phyloP scores from a whole-genome alignment of 2,329 filamentous ascomycete genomes.

The Microsporum audouinii region DNA sequence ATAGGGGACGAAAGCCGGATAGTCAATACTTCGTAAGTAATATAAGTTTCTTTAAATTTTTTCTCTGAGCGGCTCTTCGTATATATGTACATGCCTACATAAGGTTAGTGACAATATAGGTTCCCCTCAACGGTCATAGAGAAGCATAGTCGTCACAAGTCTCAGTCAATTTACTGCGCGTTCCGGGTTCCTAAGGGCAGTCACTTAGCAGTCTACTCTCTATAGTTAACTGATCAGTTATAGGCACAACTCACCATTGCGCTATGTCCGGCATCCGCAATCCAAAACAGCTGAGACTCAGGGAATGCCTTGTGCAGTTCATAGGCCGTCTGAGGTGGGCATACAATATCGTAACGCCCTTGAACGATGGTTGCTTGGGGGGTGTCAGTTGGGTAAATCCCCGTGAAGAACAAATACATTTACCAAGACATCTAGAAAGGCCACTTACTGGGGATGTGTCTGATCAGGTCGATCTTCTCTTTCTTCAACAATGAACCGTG shows the following conservation, averaged over 20 bases:
- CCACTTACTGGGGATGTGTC: constrained; percentile 25
- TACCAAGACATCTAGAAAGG: not conserved
- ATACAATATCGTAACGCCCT: not conserved
- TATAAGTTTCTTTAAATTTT: no score
- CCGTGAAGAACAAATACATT: not conserved
- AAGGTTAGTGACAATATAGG: no score
- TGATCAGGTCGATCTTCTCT: constrained; percentile 26
- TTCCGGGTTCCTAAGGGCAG: not conserved
- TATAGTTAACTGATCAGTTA: no score
- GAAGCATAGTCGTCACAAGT: not conserved
- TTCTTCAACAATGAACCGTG: constrained; percentile 31
- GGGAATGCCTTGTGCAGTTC: not conserved
- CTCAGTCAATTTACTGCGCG: not conserved
- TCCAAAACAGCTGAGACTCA: not conserved
- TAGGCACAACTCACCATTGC: not conserved
- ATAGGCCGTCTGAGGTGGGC: not conserved
- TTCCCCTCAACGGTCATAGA: not conserved
- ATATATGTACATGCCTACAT: not conserved
- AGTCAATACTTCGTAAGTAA: no score
- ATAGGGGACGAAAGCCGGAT: no score
- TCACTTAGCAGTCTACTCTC: not conserved
- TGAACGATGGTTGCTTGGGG: not conserved
- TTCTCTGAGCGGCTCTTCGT: not conserved
- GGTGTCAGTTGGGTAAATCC: not conserved
- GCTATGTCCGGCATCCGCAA: not conserved